Evolutionary conservation across 2,329 filamentous ascomycete genomes (phyloP).

Genomic region (Fusarium foetens): DNA sequence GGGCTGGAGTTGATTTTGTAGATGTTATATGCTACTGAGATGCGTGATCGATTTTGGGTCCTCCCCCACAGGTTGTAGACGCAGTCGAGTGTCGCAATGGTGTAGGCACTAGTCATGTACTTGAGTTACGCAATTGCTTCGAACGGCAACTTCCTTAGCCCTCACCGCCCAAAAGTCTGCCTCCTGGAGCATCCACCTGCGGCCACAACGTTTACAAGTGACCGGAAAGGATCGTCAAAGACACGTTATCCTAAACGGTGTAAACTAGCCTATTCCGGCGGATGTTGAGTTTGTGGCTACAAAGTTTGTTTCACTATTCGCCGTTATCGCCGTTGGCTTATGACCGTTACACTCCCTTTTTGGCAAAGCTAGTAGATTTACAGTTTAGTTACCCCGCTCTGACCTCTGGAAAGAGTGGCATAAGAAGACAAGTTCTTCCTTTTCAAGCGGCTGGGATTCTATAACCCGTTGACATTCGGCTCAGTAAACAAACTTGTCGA

Average conservation of each 20-base stretch:
- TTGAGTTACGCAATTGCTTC: too few species aligned
- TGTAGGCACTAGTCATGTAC: too few species aligned
- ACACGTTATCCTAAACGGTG: background rate
- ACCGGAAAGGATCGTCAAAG: background rate
- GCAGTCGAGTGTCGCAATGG: too few species aligned
- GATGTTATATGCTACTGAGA: too few species aligned
- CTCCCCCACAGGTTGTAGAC: too few species aligned
- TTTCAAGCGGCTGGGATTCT: accelerated
- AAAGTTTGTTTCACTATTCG: background rate
- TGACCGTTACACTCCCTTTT: background rate
- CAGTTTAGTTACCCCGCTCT: background rate
- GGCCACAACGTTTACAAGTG: background rate
- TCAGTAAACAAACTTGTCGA: background rate
- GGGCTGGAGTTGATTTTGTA: too few species aligned
- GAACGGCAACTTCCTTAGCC: background rate
- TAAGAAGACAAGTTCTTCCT: background rate
- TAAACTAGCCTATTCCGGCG: background rate
- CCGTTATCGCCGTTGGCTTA: background rate
- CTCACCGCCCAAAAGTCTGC: background rate
- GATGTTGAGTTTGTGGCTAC: background rate
- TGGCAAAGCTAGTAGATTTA: background rate
- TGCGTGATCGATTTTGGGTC: too few species aligned
- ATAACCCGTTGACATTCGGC: background rate
- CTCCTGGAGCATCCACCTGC: background rate
- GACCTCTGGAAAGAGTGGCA: accelerated